phyloP scores from a whole-genome alignment of 352 stramenopile genomes.

The Aphanomyces stellatus region DNA sequence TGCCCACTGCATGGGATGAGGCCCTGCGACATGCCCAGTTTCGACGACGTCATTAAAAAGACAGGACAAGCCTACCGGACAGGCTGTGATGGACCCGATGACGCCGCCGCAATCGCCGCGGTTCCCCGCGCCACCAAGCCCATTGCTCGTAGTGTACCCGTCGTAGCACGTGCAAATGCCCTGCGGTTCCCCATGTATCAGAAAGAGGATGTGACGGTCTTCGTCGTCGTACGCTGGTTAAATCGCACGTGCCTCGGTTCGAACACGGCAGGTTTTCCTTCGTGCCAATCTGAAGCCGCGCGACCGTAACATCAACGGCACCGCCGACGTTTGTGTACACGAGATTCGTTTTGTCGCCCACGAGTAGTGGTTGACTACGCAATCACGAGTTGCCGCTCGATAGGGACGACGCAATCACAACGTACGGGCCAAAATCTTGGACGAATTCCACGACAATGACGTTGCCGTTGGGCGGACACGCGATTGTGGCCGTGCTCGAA shows the following conservation, averaged over 20 bases:
- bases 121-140: conserved; percentile 37
- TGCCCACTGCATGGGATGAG: conserved; percentile 60
- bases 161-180: conserved; percentile 83
- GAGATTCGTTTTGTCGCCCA: conserved; percentile 53
- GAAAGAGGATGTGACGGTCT: not conserved
- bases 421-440: conserved; percentile 63
- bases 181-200: too few species aligned
- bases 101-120: conserved; percentile 63
- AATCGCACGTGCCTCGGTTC: conserved; percentile 61
- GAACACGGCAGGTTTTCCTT: conserved; percentile 86
- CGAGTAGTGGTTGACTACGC: conserved; percentile 51
- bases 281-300: conserved; percentile 61
- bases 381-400: not conserved
- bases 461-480: conserved; percentile 57
- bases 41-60: not conserved
- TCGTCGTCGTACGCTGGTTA: conserved; percentile 27
- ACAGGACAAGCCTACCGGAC: conserved; percentile 26
- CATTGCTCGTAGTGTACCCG: conserved; percentile 67
- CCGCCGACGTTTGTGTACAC: conserved; percentile 47
- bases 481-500: conserved; percentile 38
- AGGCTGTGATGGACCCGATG: conserved; percentile 39
- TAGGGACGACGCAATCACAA: not conserved
- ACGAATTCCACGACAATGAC: conserved; percentile 71
- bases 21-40: conserved; percentile 23
- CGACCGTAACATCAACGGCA: conserved; percentile 35